phyloP scores from a whole-genome alignment of 257 asterid species.

The Coffea eugenioides region DNA sequence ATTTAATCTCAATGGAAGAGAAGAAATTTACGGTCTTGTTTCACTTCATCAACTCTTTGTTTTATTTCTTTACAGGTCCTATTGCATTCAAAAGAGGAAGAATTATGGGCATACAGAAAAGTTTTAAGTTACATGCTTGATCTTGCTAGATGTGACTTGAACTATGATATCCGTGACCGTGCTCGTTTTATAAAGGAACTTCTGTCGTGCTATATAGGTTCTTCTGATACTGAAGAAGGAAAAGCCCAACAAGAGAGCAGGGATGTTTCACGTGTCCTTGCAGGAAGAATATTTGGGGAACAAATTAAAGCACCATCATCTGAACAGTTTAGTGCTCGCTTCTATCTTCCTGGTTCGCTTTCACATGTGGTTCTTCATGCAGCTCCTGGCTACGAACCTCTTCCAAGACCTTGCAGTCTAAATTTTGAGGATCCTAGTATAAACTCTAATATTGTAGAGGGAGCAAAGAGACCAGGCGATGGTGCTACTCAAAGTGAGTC shows the following conservation, averaged over 20 bases:
- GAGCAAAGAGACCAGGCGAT: conserved; percentile 22
- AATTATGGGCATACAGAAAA: conserved; percentile 37
- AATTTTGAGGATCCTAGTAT: conserved; percentile 37
- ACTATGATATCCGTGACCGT: conserved; percentile 94
- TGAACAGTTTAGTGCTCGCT: conserved; percentile 57
- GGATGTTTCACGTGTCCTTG: conserved; percentile 41
- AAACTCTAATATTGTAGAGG: conserved; percentile 29
- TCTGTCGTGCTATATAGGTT: conserved; percentile 43
- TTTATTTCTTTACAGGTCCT: conserved; percentile 54
- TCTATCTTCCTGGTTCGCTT: conserved; percentile 98
- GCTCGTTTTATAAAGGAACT: conserved; percentile 66
- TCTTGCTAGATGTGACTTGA: conserved; percentile 78
- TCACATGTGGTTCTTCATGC: conserved; percentile 98
- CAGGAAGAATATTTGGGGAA: conserved; percentile 63
- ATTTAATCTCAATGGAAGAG: background rate
- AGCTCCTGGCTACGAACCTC: conserved; percentile 99
- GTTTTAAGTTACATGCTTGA: conserved; percentile 66
- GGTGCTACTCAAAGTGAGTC: conserved; percentile 38
- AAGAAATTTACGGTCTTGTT: background rate
- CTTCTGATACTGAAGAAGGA: conserved; percentile 39
- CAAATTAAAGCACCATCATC: conserved; percentile 39
- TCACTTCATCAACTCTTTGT: background rate
- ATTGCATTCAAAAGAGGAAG: conserved; percentile 59
- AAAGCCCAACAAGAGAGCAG: conserved; percentile 36
- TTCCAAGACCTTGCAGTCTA: conserved; percentile 86